These are phyloP conservation scores for Apiospora sp. DNA, from an alignment of 2,329 filamentous ascomycete genomes.

Conservation along the genomic window DNA sequence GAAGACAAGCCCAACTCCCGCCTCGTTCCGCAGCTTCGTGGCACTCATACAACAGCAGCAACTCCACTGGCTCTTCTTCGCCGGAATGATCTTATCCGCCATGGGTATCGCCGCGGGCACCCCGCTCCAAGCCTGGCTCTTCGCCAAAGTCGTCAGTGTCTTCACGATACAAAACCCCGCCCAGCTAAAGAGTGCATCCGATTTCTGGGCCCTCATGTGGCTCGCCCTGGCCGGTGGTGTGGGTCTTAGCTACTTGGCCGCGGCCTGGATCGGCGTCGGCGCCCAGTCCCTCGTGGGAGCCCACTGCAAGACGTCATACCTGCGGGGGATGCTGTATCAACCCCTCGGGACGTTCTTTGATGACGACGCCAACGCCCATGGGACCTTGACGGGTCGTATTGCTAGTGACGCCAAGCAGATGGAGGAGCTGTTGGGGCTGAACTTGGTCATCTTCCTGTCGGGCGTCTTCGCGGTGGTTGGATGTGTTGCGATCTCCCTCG, in stretches of 20 bases:
- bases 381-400: conserved; percentile 61
- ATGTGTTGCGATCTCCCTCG: conserved; percentile 69
- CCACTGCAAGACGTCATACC: conserved; percentile 25
- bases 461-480: conserved; percentile 70
- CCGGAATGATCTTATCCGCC: conserved; percentile 53
- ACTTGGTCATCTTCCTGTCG: conserved; percentile 66
- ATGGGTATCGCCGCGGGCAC: conserved; percentile 51
- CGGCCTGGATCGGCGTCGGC: conserved; percentile 42
- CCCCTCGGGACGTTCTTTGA: conserved; percentile 62
- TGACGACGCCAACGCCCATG: conserved; percentile 61
- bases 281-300: conserved; percentile 61
- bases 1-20: conserved; percentile 26
- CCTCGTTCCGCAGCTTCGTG: not conserved
- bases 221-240: conserved; percentile 60
- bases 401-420: conserved; percentile 62
- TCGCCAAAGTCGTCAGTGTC: conserved; percentile 56
- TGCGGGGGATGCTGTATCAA: conserved; percentile 56
- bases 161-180: conserved; percentile 46
- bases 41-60: conserved; percentile 45
- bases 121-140: conserved; percentile 60
- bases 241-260: conserved; percentile 59
- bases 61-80: conserved; percentile 55
- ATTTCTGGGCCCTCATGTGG: conserved; percentile 72
- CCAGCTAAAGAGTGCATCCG: conserved; percentile 44
- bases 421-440: conserved; percentile 65